phyloP scores from a whole-genome alignment of 345 rosid genomes.

The Raphanus sativus region DNA sequence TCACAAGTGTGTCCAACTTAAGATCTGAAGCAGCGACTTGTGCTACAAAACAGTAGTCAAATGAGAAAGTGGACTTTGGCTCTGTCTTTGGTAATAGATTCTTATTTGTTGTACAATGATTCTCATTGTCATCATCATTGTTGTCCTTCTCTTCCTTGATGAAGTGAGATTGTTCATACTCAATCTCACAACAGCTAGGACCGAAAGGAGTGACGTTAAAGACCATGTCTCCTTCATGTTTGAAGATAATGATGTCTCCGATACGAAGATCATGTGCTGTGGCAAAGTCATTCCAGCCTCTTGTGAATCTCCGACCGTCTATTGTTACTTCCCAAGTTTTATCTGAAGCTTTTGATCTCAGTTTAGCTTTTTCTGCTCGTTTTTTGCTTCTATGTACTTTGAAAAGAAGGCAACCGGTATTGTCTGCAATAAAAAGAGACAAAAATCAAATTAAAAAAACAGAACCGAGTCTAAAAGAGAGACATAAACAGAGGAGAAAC shows the following conservation, averaged over 20 bases:
- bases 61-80: conserved; percentile 1
- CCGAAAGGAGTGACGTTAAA: conserved; percentile 26
- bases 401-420: conserved; percentile 27
- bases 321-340: conserved; percentile 19
- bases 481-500: background rate
- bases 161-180: conserved; percentile 8
- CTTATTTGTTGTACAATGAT: no score
- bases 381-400: background rate
- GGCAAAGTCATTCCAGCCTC: conserved; percentile 31
- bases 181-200: conserved; percentile 28
- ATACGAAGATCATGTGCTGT: conserved; percentile 22
- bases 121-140: background rate
- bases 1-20: background rate
- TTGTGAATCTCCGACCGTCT: conserved; percentile 20
- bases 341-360: conserved; percentile 13
- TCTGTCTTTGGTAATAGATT: background rate
- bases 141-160: background rate
- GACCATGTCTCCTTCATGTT: conserved; percentile 27
- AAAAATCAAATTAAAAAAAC: background rate
- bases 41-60: conserved; percentile 21
- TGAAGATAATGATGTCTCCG: conserved; percentile 27
- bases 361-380: background rate
- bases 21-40: conserved; percentile 28
- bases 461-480: background rate
- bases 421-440: conserved; percentile 17